phyloP scores from a whole-genome alignment of 441 rosid genomes.

The Pelargonium hybrid region DNA sequence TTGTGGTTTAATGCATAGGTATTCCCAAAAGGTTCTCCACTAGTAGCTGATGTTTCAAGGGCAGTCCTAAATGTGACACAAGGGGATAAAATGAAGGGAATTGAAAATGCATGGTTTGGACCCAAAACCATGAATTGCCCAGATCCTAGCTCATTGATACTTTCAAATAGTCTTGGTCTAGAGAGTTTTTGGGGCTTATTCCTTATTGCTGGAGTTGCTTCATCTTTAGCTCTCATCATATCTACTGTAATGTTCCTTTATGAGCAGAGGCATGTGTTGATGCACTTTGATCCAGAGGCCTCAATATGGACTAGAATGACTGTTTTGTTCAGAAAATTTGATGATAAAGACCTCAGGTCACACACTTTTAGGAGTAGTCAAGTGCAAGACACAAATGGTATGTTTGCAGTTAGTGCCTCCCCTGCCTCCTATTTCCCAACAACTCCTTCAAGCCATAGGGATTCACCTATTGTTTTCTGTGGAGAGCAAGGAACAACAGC shows the following conservation, averaged over 20 bases:
- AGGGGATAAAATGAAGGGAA: slow-evolving; percentile 31
- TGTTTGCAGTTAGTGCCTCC: slow-evolving; percentile 4
- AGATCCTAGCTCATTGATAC: slow-evolving; percentile 13
- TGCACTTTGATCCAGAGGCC: slow-evolving; percentile 6
- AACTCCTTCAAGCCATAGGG: slow-evolving; percentile 28
- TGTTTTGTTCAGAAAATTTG: neutral
- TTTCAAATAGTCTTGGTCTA: slow-evolving; percentile 40
- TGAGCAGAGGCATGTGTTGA: slow-evolving; percentile 12
- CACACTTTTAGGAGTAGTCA: neutral
- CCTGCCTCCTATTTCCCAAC: slow-evolving; percentile 38
- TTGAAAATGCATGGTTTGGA: slow-evolving; percentile 36
- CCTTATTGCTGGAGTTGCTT: slow-evolving; percentile 29
- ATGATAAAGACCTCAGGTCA: slow-evolving; percentile 9
- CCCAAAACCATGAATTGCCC: slow-evolving; percentile 23
- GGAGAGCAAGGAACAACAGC: slow-evolving; percentile 10
- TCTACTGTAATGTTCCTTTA: slow-evolving; percentile 23
- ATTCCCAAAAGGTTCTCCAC: slow-evolving; percentile 48
- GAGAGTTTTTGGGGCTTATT: slow-evolving; percentile 54
- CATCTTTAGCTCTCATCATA: slow-evolving; percentile 30
- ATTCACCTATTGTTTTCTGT: neutral
- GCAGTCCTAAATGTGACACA: slow-evolving; percentile 46
- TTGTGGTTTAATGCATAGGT: slow-evolving; percentile 21
- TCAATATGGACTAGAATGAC: neutral
- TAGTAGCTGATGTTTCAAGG: slow-evolving; percentile 50
- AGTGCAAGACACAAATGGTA: too few species aligned